Evolutionary conservation across 495 filamentous ascomycete genomes (phyloP), one percentile per base, ranked within the genome.

Genomic region (Stereocaulon alpinum): DNA sequence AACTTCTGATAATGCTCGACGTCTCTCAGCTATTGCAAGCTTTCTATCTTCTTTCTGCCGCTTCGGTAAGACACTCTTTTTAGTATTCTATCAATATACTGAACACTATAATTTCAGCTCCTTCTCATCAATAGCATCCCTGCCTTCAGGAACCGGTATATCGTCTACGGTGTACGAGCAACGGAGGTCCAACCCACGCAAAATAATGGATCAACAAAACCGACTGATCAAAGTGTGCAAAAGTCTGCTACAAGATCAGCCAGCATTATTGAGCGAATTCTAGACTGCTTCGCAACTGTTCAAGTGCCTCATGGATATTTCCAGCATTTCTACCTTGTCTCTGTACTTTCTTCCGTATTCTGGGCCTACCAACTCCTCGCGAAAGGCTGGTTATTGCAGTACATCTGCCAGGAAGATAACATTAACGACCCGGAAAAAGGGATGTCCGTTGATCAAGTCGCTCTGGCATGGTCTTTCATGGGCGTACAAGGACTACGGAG

Each of bases 231-330:
- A n/a, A 11, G 30, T 49, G 20, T 49, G 18, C 6, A 11, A 12
- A 40, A 18, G n/a, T 7, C 29, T 34, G 45, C 41, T 32, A 43
- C 6, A 24, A 43, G 42, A 24, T 17, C 41, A 40, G 60, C 27
- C 22, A 40, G 56, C 24, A n/a, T 14, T 15, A 40, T 66, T 44
- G 18, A 44, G 29, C 48, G 41, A 20, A 1, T 71, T 7, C 76
- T 87, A 40, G 85, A 86, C 65, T 65, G 62, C 55, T 59, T 84
- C 12, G 76, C 80, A 41, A 71, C 69, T 44, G 66, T 78, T 64
- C 74, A 71, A 66, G 86, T 97, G 12, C 91, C 94, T 4, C 93
- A 96, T 69, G 74, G 77, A 54, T 98, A 85, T 77, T 98, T 98
- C 72, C 77, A 73, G 9, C 85, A 91, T 58, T 98, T 95, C 71